Evolutionary conservation across 768 basidiomycete genomes (phyloP).

Genomic region (Lactarius akahatsu): DNA sequence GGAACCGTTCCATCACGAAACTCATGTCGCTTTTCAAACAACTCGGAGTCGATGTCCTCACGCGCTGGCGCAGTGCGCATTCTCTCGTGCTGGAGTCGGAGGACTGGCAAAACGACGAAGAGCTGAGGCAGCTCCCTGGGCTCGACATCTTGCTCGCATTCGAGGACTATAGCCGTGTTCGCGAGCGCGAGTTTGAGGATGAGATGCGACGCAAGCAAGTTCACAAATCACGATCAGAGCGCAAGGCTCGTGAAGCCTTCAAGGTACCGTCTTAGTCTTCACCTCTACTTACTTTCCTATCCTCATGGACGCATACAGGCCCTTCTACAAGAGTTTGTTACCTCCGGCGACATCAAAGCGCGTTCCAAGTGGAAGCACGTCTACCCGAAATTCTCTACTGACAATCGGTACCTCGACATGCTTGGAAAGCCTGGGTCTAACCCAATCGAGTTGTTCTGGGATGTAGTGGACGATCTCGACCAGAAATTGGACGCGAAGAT

Average conservation of each 20-base stretch:
- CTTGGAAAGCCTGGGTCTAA: conserved; percentile 93
- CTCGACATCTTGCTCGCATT: conserved; percentile 91
- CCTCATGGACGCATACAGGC: conserved; percentile 43
- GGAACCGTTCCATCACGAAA: conserved; percentile 77
- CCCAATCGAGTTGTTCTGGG: conserved; percentile 96
- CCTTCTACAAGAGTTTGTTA: conserved; percentile 68
- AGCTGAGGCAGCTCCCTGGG: conserved; percentile 80
- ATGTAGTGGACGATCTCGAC: conserved; percentile 82
- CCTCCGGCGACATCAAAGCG: conserved; percentile 66
- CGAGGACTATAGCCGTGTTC: conserved; percentile 88
- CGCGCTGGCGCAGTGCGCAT: conserved; percentile 87
- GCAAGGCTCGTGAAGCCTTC: conserved; percentile 91
- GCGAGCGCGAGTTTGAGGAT: conserved; percentile 90
- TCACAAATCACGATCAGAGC: conserved; percentile 78
- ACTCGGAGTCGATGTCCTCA: conserved; percentile 88
- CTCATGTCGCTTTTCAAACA: conserved; percentile 83
- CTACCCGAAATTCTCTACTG: conserved; percentile 72
- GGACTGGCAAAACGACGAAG: conserved; percentile 74
- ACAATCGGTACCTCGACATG: conserved; percentile 81
- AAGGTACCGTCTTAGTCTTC: conserved; percentile 47
- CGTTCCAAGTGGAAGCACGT: conserved; percentile 91
- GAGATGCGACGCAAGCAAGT: conserved; percentile 76
- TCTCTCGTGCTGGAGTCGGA: conserved; percentile 71
- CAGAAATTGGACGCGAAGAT: conserved; percentile 82
- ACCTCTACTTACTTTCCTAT: background rate